Conservation (phyloP, 768 basidiomycete species). For the Peribolospora baueri region DNA sequence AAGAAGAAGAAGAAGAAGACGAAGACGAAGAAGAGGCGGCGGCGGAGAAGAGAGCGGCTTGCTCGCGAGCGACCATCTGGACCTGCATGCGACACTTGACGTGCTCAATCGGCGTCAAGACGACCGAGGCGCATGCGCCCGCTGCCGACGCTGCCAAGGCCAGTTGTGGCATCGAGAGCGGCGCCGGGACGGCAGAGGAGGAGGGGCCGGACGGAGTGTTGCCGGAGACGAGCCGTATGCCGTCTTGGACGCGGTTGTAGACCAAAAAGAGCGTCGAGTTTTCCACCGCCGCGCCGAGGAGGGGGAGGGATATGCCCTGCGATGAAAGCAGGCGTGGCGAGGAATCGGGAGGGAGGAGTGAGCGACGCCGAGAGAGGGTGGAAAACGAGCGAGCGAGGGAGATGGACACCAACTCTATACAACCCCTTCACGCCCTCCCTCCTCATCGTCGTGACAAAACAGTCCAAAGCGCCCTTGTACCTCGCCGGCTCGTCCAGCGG, state of each 20-base stretch:
- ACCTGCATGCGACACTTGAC: slow-evolving; percentile 98
- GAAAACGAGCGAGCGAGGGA: slow-evolving; percentile 1
- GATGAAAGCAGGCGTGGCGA: background rate
- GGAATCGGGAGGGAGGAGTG: background rate
- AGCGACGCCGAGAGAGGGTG: background rate
- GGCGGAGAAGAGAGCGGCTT: slow-evolving; percentile 4
- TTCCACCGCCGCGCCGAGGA: slow-evolving; percentile 77
- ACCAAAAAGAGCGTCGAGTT: slow-evolving; percentile 70
- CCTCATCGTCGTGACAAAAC: slow-evolving; percentile 52
- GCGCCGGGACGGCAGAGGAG: slow-evolving; percentile 9
- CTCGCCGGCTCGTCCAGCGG: slow-evolving; percentile 43
- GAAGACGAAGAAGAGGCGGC: background rate
- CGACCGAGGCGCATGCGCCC: slow-evolving; percentile 60
- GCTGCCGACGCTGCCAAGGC: slow-evolving; percentile 66
- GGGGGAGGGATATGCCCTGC: slow-evolving; percentile 71
- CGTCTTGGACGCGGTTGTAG: slow-evolving; percentile 39
- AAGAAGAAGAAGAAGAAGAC: slow-evolving; percentile 1
- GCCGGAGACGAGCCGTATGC: slow-evolving; percentile 13
- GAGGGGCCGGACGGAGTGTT: slow-evolving; percentile 28
- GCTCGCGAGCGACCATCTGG: slow-evolving; percentile 39
- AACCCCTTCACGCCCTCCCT: slow-evolving; percentile 63
- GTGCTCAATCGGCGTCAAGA: slow-evolving; percentile 84
- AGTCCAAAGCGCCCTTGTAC: slow-evolving; percentile 71
- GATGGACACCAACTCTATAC: slow-evolving; percentile 42
- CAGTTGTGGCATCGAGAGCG: slow-evolving; percentile 42